A percentile compares a stretch with the other conserved stretches of the same genome.
These are phyloP conservation scores for Keithomyces neogunnii DNA, from an alignment of 2,329 filamentous ascomycete species.

Conservation along the genomic window DNA sequence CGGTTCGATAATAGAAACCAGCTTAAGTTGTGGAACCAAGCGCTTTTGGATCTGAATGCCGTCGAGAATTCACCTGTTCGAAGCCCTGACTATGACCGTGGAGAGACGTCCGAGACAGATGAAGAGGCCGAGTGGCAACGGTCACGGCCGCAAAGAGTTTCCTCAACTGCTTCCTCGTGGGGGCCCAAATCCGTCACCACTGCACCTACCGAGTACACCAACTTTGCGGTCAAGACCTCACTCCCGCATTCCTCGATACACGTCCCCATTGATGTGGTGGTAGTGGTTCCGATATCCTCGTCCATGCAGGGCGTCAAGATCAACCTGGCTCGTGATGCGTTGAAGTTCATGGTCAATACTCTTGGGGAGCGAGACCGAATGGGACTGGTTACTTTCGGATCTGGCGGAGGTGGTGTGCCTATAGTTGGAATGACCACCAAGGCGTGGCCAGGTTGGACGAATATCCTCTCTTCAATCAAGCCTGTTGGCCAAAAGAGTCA, in stretches of 20 bases:
- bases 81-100: conserved; percentile 69
- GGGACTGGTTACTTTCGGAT: conserved; percentile 95
- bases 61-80: conserved; percentile 55
- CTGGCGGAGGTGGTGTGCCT: conserved; percentile 83
- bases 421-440: conserved; percentile 98
- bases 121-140: conserved; percentile 77
- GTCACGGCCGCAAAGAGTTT: conserved; percentile 57
- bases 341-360: conserved; percentile 84
- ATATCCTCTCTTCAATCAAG: conserved; percentile 76
- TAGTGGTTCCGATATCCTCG: conserved; percentile 93
- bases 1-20: conserved; percentile 78
- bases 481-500: conserved; percentile 95
- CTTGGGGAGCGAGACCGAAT: conserved; percentile 91
- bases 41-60: conserved; percentile 73
- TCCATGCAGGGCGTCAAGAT: conserved; percentile 99
- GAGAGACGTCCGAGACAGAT: conserved; percentile 71
- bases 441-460: conserved; percentile 84
- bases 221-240: conserved; percentile 45
- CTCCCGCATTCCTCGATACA: conserved; percentile 52
- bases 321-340: conserved; percentile 80
- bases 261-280: conserved; percentile 88
- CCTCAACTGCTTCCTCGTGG: conserved; percentile 75
- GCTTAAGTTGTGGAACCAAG: conserved; percentile 83
- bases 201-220: conserved; percentile 86
- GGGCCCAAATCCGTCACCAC: conserved; percentile 79